These are phyloP conservation scores for Symbiodinium pilosum DNA, from an alignment of 73 alveolate genomes.

Conservation along the genomic window DNA sequence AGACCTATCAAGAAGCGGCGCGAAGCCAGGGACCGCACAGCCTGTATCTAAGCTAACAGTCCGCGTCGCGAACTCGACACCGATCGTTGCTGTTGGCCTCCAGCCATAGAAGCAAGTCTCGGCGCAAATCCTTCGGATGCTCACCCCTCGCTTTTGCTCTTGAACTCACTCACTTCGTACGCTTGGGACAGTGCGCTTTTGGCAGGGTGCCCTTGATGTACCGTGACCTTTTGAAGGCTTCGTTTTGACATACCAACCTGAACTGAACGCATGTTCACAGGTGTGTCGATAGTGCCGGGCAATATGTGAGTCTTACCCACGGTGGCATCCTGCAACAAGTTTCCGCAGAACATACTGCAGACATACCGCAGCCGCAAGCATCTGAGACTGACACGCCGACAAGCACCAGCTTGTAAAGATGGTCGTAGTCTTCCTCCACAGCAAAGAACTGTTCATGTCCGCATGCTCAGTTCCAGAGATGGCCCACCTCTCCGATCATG, in stretches of 20 bases:
- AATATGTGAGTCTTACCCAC: constrained; percentile 97
- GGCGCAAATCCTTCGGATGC: neutral
- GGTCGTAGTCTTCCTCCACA: constrained; percentile 95
- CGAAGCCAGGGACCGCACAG: constrained; percentile 26
- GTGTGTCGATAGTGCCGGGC: neutral
- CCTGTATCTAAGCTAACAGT: constrained; percentile 94
- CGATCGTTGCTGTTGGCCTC: constrained; percentile 94
- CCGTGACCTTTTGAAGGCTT: constrained; percentile 69
- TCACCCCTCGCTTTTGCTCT: neutral
- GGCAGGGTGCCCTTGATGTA: constrained; percentile 96
- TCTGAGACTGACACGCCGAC: neutral
- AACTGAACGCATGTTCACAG: neutral
- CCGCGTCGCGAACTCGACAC: constrained; percentile 98
- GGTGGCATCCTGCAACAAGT: constrained; percentile 96
- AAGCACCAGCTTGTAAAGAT: constrained; percentile 96
- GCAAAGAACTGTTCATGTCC: neutral
- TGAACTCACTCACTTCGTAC: neutral
- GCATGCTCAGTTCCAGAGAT: no score
- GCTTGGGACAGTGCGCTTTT: constrained; percentile 96
- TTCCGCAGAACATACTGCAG: neutral
- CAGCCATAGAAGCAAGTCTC: neutral
- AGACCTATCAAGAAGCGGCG: neutral
- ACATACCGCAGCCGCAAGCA: no score
- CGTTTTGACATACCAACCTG: neutral
- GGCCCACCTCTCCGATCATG: neutral